These are phyloP conservation scores for Nakazawaea wyomingensis DNA, from an alignment of 805 yeast species.

Conservation along the genomic window DNA sequence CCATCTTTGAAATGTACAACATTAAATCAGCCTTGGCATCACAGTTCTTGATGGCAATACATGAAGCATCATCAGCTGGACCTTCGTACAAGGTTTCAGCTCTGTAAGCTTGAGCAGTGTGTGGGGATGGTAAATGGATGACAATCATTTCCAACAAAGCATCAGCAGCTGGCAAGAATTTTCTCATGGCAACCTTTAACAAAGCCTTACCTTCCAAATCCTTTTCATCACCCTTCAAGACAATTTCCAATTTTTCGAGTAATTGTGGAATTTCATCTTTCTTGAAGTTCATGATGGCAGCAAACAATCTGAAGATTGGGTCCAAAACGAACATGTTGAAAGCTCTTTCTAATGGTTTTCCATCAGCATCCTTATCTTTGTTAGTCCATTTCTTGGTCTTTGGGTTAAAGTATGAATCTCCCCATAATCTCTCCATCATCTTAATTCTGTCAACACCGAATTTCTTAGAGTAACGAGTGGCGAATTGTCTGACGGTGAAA, in stretches of 20 bases:
- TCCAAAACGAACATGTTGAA: conserved; percentile 98
- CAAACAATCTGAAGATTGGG: conserved; percentile 97
- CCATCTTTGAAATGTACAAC: conserved; percentile 99
- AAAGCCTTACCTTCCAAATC: conserved; percentile 98
- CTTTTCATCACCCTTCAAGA: conserved; percentile 93
- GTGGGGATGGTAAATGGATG: conserved; percentile 98
- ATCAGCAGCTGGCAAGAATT: conserved; percentile 99
- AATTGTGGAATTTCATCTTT: conserved; percentile 92
- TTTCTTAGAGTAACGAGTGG: conserved; percentile 96
- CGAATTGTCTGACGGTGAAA: conserved; percentile 98
- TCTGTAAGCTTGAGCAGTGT: conserved; percentile 98
- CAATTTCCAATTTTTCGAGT: conserved; percentile 89
- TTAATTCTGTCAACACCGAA: conserved; percentile 97
- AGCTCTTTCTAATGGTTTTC: conserved; percentile 96
- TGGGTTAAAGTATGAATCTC: conserved; percentile 99
- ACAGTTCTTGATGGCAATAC: conserved; percentile 94
- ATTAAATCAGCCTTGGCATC: conserved; percentile 97
- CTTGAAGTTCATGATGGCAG: conserved; percentile 98
- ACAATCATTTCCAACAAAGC: conserved; percentile 98
- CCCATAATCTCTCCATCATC: conserved; percentile 99
- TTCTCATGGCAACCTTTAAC: conserved; percentile 97
- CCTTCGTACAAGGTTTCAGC: conserved; percentile 99
- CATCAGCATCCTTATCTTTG: conserved; percentile 93
- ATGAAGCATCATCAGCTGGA: conserved; percentile 89
- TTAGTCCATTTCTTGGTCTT: conserved; percentile 99